A percentile compares a stretch with the other conserved stretches of the same genome.
These are phyloP conservation scores for Tephrocybe sp. DNA, from an alignment of 768 basidiomycete genomes.

Conservation along the genomic window DNA sequence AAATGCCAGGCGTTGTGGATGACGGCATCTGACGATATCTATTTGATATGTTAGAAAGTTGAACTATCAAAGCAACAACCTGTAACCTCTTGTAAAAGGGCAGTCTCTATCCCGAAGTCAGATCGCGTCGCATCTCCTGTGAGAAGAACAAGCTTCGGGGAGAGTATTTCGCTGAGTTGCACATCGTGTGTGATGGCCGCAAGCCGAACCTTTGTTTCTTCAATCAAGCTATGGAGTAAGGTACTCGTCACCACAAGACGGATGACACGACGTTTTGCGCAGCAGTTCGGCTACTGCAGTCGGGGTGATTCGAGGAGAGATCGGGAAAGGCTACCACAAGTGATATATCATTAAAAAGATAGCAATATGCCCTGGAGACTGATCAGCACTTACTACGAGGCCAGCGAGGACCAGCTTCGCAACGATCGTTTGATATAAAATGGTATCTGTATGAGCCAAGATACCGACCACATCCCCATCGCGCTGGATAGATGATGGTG, in stretches of 20 bases:
- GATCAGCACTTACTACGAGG: slow-evolving; percentile 1
- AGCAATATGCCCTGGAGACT: background rate
- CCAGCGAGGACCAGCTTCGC: slow-evolving; percentile 30
- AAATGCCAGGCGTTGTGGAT: slow-evolving; percentile 6
- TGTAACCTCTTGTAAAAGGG: background rate
- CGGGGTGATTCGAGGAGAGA: slow-evolving; percentile 19
- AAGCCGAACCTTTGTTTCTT: slow-evolving; percentile 16
- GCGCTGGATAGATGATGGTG: slow-evolving; percentile 16
- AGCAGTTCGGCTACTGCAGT: slow-evolving; percentile 25
- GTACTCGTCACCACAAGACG: slow-evolving; percentile 28
- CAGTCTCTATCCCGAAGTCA: background rate
- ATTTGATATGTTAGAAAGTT: background rate
- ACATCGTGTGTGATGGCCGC: slow-evolving; percentile 4
- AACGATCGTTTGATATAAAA: slow-evolving; percentile 35
- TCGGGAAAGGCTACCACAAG: slow-evolving; percentile 28
- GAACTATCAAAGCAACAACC: background rate
- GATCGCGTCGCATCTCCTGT: background rate
- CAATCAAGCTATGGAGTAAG: slow-evolving; percentile 19
- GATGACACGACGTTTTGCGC: slow-evolving; percentile 25
- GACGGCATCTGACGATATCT: background rate
- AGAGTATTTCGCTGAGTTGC: slow-evolving; percentile 14
- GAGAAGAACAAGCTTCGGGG: slow-evolving; percentile 3
- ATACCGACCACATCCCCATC: slow-evolving; percentile 27
- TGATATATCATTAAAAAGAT: background rate
- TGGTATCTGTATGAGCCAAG: slow-evolving; percentile 22